Percentiles rank a stretch among this genome's conserved stretches.
Conservation (phyloP, 164 flowering plant species). For the Liquidambar formosana region DNA sequence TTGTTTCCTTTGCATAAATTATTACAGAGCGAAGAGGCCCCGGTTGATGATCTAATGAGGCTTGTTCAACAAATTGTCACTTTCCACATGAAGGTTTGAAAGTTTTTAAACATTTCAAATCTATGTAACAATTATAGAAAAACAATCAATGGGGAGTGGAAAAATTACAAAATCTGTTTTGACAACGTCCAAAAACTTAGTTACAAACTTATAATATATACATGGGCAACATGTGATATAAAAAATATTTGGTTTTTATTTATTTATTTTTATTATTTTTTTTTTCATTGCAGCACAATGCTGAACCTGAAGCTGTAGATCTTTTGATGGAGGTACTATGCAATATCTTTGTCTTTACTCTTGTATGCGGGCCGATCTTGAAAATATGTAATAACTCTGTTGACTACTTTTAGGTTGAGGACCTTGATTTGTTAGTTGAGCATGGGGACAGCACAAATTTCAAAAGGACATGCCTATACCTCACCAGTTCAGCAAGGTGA, state of each 20-base stretch:
- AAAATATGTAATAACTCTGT: neutral
- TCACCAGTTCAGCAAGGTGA: conserved; percentile 84
- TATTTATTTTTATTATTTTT: conserved; percentile 1
- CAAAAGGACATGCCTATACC: conserved; percentile 85
- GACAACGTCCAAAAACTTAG: too few species aligned
- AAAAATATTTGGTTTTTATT: neutral
- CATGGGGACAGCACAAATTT: conserved; percentile 81
- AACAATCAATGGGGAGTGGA: too few species aligned
- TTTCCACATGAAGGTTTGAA: conserved; percentile 90
- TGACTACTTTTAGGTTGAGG: conserved; percentile 78
- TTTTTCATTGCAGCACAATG: conserved; percentile 78
- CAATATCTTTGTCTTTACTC: neutral
- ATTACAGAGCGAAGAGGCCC: conserved; percentile 73
- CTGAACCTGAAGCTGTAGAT: conserved; percentile 98
- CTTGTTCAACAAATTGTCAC: conserved; percentile 93
- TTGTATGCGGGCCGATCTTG: neutral
- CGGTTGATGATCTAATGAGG: conserved; percentile 84
- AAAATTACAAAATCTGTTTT: too few species aligned
- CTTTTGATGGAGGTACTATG: conserved; percentile 88
- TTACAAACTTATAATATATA: neutral
- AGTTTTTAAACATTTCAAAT: neutral
- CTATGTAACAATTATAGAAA: neutral
- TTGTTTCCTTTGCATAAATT: neutral
- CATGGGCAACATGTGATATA: neutral
- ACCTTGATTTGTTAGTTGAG: conserved; percentile 79